Evolutionary conservation across 164 flowering plant genomes (phyloP), one percentile per base, ranked within the genome.

Genomic region (Echeveria elegans): DNA sequence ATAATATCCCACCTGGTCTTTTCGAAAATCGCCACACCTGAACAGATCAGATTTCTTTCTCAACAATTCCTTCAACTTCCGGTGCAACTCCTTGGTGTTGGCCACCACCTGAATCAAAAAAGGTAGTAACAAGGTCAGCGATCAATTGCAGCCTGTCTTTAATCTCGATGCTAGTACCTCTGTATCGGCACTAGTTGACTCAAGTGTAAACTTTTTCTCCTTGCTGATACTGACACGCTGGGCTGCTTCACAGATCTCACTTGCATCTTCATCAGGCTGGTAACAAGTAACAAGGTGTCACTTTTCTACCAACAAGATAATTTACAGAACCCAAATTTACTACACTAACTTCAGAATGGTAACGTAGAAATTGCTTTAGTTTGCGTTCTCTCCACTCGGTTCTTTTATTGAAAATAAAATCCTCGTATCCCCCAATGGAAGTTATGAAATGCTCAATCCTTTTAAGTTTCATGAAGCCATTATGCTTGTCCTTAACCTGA

Each of bases 331-430:
- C 37, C 7, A 36, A 18, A 64, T 64, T 11, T 6, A 32, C 12
- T 4, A 32, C 14, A 62, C 24, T 34, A 18, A 62, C 68, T 59
- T 67, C 52, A 2, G 45, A 34, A 32, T 53, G 61, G 38, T 72
- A 30, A 28, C 23, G 34, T 45, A 69, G 19, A 38, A 77, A 24
- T 0, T 67, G 68, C 56, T 41, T 75, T 0, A 77, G 30, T 9
- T 60, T 75, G 9, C 71, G 63, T 52, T 78, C 73, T 15, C 71
- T 41, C 8, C 71, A 5, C 14, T 70, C 74, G 23, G 71, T 38
- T 68, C 90, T 77, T 71, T 82, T 82, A 68, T 70, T 72, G 68
- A 86, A 86, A 34, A 86, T 84, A 9, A 68, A 52, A 0, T 81
- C 86, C 66, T 86, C 88, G 50, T 62, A 82, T 0, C 64, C 7